Evolutionary conservation across 805 yeast genomes (phyloP), one percentile per base, ranked within the genome.

Genomic region (Monosporozyma solicola): DNA sequence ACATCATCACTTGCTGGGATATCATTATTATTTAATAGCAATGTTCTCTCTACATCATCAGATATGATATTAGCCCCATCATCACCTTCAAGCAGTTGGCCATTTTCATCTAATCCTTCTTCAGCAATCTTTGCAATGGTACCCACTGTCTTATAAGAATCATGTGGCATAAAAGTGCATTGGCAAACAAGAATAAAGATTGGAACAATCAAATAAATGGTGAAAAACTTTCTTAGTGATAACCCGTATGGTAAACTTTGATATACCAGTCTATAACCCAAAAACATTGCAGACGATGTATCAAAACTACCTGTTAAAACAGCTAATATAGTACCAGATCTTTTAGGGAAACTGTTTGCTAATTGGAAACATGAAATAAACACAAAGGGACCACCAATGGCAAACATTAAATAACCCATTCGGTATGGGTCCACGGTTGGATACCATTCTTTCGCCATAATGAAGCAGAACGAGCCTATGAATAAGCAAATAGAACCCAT

Each of bases 281-380:
- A 73, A 64, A 91, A 91, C 48, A 91, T 76, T 0, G 96, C 97
- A n/a, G 95, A 82, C 1, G 96, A 87, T 0, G 96, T 78, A 68
- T 92, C 97, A 64, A 91, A 90, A 0, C 96, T 90, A n/a, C 97
- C 97, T 0, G 97, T 88, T 50, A 91, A 71, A 16, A 88, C 69
- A 0, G 97, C 96, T 58, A 90, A 71, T 22, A 90, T 75, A 47
- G 87, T 76, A 0, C 97, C 97, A 3, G 95, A 85, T 61, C 80
- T 80, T 44, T 79, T 78, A 2, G 96, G 96, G 70, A 90, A 87
- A 29, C 87, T 79, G 65, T 90, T 91, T 6, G 97, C 87, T 65
- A 91, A 74, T 63, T 91, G 97, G 76, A 91, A 90, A 56, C 89
- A 82, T 16, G 95, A 84, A 54, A 92, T 90, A 66, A 87, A 91